Evolutionary conservation across 2,329 filamentous ascomycete species (phyloP).

Genomic region (Colletotrichum sp.): DNA sequence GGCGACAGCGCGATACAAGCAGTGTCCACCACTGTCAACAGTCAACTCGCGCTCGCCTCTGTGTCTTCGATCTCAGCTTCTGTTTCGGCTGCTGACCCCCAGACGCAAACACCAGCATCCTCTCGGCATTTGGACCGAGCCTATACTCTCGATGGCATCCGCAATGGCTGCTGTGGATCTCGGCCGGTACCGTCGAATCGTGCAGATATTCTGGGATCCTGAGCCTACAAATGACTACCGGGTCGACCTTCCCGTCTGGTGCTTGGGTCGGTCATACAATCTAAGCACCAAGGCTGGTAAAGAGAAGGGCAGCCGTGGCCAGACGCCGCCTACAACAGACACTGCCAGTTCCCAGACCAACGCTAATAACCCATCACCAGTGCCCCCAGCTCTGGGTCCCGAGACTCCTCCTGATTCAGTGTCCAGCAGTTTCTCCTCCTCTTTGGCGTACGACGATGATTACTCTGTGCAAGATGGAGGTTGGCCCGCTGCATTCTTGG

Average conservation of each 20-base stretch:
- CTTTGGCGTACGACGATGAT: slow-evolving; percentile 49
- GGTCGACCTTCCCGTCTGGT: slow-evolving; percentile 80
- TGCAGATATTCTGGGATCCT: slow-evolving; percentile 93
- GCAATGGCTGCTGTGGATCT: slow-evolving; percentile 69
- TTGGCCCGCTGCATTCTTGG: slow-evolving; percentile 86
- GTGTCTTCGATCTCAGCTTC: background rate
- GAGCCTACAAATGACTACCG: slow-evolving; percentile 80
- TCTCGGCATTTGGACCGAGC: background rate
- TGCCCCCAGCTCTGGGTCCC: slow-evolving; percentile 33
- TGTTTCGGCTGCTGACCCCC: background rate
- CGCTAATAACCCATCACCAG: background rate
- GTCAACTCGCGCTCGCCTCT: background rate
- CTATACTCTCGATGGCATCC: slow-evolving; percentile 30
- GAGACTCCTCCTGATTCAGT: slow-evolving; percentile 54
- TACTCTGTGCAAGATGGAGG: slow-evolving; percentile 54
- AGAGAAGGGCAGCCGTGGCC: slow-evolving; percentile 3
- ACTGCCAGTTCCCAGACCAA: slow-evolving; percentile 11
- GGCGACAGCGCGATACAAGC: background rate
- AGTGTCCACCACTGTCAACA: background rate
- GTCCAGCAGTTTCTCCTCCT: slow-evolving; percentile 57
- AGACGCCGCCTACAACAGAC: slow-evolving; percentile 16
- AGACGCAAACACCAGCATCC: background rate
- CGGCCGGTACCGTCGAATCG: slow-evolving; percentile 77
- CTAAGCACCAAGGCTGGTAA: slow-evolving; percentile 36
- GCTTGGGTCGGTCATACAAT: slow-evolving; percentile 65